Evolutionary conservation across 257 asterid species (phyloP).

Genomic region (Linderniella brevidens): DNA sequence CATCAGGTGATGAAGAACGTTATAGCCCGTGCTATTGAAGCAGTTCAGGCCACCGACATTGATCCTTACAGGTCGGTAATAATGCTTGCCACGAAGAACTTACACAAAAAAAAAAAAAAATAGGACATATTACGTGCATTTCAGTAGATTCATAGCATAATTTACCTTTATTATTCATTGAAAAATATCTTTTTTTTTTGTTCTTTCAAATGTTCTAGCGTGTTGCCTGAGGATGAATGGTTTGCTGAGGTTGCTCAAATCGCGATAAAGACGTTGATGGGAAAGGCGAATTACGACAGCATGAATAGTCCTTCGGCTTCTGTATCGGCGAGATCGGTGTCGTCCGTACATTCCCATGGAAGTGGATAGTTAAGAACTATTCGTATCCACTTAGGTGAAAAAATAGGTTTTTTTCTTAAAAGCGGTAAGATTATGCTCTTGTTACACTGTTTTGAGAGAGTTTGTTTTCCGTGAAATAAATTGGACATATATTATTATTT

Average conservation of each 20-base stretch:
- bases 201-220: slow-evolving; percentile 21
- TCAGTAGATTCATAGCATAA: not conserved
- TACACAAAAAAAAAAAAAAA: too few species aligned
- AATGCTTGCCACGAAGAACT: too few species aligned
- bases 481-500: too few species aligned
- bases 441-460: too few species aligned
- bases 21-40: slow-evolving; percentile 74
- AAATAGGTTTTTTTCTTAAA: too few species aligned
- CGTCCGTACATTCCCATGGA: slow-evolving; percentile 66
- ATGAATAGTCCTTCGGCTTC: slow-evolving; percentile 53
- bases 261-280: slow-evolving; percentile 63
- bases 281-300: slow-evolving; percentile 43
- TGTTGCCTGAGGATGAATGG: slow-evolving; percentile 88
- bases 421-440: too few species aligned
- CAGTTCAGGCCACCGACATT: slow-evolving; percentile 54
- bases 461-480: too few species aligned
- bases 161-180: not conserved
- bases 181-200: not conserved
- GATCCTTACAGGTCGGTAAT: slow-evolving; percentile 64
- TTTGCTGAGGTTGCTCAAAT: slow-evolving; percentile 86
- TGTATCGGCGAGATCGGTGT: slow-evolving; percentile 38
- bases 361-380: slow-evolving; percentile 14
- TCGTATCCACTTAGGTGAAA: not conserved
- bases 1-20: slow-evolving; percentile 86
- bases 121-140: too few species aligned